Evolutionary conservation across 2,329 filamentous ascomycete genomes (phyloP).

Genomic region (Cercospora sesami): DNA sequence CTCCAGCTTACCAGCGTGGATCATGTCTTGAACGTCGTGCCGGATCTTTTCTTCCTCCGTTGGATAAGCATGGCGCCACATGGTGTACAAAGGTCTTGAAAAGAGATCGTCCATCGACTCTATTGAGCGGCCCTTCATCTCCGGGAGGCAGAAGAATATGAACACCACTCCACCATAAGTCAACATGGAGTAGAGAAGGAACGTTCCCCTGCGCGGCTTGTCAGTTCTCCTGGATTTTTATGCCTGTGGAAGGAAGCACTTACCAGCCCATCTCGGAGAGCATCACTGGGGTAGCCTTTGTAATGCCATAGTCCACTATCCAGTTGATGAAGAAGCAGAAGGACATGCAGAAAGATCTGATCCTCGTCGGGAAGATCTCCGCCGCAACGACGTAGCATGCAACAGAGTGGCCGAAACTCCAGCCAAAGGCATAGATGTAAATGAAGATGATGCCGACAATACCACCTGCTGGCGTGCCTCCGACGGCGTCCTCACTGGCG

Average conservation of each 20-base stretch:
- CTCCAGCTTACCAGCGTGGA: conserved; percentile 19
- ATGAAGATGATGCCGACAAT: conserved; percentile 26
- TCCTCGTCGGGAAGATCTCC: conserved; percentile 26
- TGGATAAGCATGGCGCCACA: conserved; percentile 28
- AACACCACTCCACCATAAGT: conserved; percentile 26
- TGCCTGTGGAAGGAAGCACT: not conserved
- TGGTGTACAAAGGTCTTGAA: conserved; percentile 24
- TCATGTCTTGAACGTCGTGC: conserved; percentile 25
- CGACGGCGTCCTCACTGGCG: conserved; percentile 4
- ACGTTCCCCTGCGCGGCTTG: conserved; percentile 14
- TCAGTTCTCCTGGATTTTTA: not conserved
- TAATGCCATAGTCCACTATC: conserved; percentile 30
- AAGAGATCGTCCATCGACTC: conserved; percentile 31
- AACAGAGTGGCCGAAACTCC: conserved; percentile 26
- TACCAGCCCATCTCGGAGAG: conserved; percentile 24
- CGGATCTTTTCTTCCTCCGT: conserved; percentile 28
- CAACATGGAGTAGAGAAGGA: conserved; percentile 25
- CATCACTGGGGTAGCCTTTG: conserved; percentile 25
- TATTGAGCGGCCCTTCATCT: conserved; percentile 27
- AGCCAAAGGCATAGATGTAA: conserved; percentile 27
- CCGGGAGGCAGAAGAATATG: conserved; percentile 27
- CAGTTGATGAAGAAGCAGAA: conserved; percentile 30
- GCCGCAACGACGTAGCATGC: conserved; percentile 27
- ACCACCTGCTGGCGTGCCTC: conserved; percentile 23
- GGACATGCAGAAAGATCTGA: conserved; percentile 27